Percentiles rank a stretch among this genome's conserved stretches.
Evolutionary conservation across 1,284 basidiomycete species (phyloP).

Genomic region (Marasmius fiardii): DNA sequence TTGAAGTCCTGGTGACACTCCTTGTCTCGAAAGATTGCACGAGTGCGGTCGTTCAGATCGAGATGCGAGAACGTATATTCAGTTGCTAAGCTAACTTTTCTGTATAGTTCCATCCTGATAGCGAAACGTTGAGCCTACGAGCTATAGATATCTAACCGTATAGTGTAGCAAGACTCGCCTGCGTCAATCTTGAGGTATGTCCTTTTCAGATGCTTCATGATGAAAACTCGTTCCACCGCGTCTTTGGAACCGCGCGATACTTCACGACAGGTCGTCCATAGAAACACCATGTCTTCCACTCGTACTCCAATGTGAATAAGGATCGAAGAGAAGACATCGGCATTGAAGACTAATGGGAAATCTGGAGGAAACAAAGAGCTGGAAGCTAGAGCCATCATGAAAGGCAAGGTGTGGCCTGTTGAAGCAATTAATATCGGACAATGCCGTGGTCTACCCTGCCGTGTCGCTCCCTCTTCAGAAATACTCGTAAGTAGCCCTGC

Average conservation of each 20-base stretch:
- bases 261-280: conserved; percentile 10
- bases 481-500: too few relatives aligned
- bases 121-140: too few relatives aligned
- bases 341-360: neutral
- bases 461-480: too few relatives aligned
- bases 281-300: neutral
- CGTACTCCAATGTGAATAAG: neutral
- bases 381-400: neutral
- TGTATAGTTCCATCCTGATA: neutral
- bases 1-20: conserved; percentile 6
- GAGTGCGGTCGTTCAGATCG: neutral
- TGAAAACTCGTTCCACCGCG: conserved; percentile 5
- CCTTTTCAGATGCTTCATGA: conserved; percentile 1
- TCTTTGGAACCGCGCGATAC: conserved; percentile 5
- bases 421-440: too few relatives aligned
- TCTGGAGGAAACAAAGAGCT: neutral
- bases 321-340: neutral
- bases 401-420: too few relatives aligned
- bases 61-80: neutral
- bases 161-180: neutral
- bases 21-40: conserved; percentile 3
- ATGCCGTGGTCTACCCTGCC: too few relatives aligned
- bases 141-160: too few relatives aligned
- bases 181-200: neutral
- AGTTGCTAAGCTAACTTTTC: neutral